phyloP scores from a whole-genome alignment of 768 basidiomycete genomes.

The Rhizopogon vulgaris region DNA sequence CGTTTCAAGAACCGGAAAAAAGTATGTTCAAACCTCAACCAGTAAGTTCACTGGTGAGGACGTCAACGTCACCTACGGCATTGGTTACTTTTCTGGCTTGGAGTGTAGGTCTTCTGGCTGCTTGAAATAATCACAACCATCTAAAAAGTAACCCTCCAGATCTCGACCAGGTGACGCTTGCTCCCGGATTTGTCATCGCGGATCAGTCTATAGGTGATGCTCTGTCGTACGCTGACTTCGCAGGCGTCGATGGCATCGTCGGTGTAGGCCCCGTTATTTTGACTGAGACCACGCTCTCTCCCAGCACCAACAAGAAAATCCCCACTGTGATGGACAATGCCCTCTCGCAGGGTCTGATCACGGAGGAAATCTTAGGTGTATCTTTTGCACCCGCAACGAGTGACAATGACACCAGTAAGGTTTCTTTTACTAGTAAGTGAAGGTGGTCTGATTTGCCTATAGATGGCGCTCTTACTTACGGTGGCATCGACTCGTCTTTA shows the following conservation, averaged over 20 bases:
- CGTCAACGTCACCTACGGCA: slow-evolving; percentile 2
- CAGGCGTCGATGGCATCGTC: slow-evolving; percentile 14
- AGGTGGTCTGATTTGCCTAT: background rate
- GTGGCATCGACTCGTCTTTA: slow-evolving; percentile 9
- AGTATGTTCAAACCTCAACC: slow-evolving; percentile 8
- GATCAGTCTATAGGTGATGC: slow-evolving; percentile 18
- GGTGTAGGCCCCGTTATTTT: slow-evolving; percentile 12
- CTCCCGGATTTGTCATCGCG: slow-evolving; percentile 9
- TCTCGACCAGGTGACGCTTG: slow-evolving; percentile 13
- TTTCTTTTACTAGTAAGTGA: background rate
- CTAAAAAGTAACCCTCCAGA: background rate
- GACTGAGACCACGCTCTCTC: slow-evolving; percentile 4
- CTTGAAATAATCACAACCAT: background rate
- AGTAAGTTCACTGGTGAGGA: slow-evolving; percentile 9
- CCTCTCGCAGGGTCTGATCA: slow-evolving; percentile 8
- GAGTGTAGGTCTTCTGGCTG: slow-evolving; percentile 16
- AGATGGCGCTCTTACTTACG: slow-evolving; percentile 15
- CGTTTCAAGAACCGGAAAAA: slow-evolving; percentile 1
- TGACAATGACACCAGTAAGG: slow-evolving; percentile 4
- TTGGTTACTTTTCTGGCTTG: slow-evolving; percentile 20
- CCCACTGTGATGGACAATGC: slow-evolving; percentile 16
- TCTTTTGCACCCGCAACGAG: slow-evolving; percentile 11
- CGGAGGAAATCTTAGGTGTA: slow-evolving; percentile 9
- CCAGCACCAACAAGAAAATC: slow-evolving; percentile 3
- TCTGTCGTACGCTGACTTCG: slow-evolving; percentile 6